These are phyloP conservation scores for Stenogyne calaminthoides DNA, from an alignment of 305 asterid species.

Conservation along the genomic window DNA sequence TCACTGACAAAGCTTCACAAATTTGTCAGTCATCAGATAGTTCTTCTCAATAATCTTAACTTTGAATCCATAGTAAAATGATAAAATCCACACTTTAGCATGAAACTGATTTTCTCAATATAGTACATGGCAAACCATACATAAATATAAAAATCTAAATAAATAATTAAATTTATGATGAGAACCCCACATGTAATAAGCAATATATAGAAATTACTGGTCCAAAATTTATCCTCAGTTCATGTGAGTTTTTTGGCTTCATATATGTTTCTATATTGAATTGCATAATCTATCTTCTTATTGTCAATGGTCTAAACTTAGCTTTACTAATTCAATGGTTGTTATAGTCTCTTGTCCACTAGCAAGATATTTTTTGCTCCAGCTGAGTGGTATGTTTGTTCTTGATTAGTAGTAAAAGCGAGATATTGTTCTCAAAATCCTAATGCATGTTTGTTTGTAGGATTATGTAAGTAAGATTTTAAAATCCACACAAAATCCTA, in stretches of 20 bases:
- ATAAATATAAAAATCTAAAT: not conserved
- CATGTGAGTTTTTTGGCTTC: not conserved
- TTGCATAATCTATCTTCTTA: not conserved
- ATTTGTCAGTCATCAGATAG: conserved; percentile 12
- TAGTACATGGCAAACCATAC: not conserved
- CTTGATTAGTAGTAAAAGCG: too few species aligned
- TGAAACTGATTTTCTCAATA: not conserved
- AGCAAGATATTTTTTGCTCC: not conserved
- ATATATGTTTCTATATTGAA: not conserved
- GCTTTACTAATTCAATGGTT: not conserved
- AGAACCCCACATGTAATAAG: not conserved
- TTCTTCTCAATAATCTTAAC: not conserved
- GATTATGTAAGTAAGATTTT: too few species aligned
- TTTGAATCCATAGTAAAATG: not conserved
- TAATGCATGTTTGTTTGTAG: too few species aligned
- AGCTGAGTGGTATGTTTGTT: not conserved
- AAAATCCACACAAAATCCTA: too few species aligned
- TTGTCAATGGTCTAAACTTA: conserved; percentile 15
- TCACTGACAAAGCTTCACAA: not conserved
- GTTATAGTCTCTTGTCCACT: not conserved
- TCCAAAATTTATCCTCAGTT: not conserved
- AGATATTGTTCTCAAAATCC: too few species aligned
- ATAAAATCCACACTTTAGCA: not conserved
- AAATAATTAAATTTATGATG: not conserved
- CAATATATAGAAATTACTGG: not conserved